Evolutionary conservation across 2,329 filamentous ascomycete species (phyloP).

Genomic region (Orbilia oligospora): DNA sequence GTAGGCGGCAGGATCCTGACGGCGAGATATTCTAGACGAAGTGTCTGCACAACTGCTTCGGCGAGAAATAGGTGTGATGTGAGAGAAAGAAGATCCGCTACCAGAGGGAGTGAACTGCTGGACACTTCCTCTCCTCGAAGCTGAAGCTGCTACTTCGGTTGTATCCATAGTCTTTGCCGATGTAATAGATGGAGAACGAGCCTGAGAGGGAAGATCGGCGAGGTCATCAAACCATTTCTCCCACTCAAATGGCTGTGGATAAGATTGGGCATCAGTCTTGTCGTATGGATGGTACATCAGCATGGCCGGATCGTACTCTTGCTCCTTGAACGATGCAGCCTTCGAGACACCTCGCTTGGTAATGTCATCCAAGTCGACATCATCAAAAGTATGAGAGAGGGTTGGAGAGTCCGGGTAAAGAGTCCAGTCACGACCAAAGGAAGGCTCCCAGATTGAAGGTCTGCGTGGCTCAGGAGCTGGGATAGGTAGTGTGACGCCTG

Average conservation of each 20-base stretch:
- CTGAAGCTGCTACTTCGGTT: constrained; percentile 29
- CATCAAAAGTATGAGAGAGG: constrained; percentile 32
- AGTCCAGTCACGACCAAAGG: constrained; percentile 33
- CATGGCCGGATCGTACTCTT: constrained; percentile 28
- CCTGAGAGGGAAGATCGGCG: constrained; percentile 11
- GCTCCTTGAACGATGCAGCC: constrained; percentile 44
- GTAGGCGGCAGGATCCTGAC: constrained; percentile 25
- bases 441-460: constrained; percentile 40
- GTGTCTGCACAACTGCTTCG: constrained; percentile 15
- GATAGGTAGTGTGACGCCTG: constrained; percentile 25
- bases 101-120: constrained; percentile 3
- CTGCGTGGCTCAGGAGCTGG: constrained; percentile 34
- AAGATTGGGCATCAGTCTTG: constrained; percentile 12
- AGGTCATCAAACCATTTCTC: constrained; percentile 56
- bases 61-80: constrained; percentile 21
- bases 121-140: constrained; percentile 30
- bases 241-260: constrained; percentile 45
- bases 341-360: constrained; percentile 48
- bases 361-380: constrained; percentile 49
- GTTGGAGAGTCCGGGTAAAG: constrained; percentile 49
- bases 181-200: constrained; percentile 34
- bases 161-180: constrained; percentile 30
- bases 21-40: constrained; percentile 18
- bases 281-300: constrained; percentile 7
- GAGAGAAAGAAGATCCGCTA: not conserved